Evolutionary conservation across 2,329 filamentous ascomycete species (phyloP), one percentile per base, ranked within the genome.

Genomic region (Monilinia laxa): DNA sequence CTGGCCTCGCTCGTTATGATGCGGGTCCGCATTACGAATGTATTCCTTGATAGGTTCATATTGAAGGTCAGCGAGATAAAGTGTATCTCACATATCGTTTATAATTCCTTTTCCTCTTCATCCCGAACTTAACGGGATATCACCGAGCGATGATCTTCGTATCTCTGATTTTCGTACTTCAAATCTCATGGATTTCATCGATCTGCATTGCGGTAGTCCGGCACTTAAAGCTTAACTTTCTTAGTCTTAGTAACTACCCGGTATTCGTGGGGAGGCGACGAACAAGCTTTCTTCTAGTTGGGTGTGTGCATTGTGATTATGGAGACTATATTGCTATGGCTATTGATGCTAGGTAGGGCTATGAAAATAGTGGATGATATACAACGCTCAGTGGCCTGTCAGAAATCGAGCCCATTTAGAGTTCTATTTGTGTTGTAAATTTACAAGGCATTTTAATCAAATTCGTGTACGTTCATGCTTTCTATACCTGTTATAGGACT

Each of bases 201-300:
- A 51, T 60, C 45, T n/a, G 14, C 58, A n/a, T 31, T 25, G 58
- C 31, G 42, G 25, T 35, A 45, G 25, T 23, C n/a, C 58, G 58
- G 58, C 31, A 51, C 58, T 60, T 14, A 60, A 60, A 51, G 58
- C 58, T 60, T 60, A 23, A 38, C 14, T 51, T 60, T 51, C 58
- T 60, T 51, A 38, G 45, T 38, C 28, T 6, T 25, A 38, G 28
- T 38, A 18, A 9, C 45, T 38, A 40, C 35, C 11, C 31, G 20
- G 20, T 23, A 3, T 18, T 51, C 28, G 20, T 60, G 57, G 57
- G 42, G 57, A 60, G 38, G 12, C 7, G 18, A 20, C 25, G 18
- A 59, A 25, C 16, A 59, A 47, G 18, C 42, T 31, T 49, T 35
- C 42, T 16, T 23, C 12, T 35, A 35, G 12, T 23, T 45, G 28